Evolutionary conservation across 768 basidiomycete genomes (phyloP), one percentile per base, ranked within the genome.

Genomic region (Boletus huronensis): DNA sequence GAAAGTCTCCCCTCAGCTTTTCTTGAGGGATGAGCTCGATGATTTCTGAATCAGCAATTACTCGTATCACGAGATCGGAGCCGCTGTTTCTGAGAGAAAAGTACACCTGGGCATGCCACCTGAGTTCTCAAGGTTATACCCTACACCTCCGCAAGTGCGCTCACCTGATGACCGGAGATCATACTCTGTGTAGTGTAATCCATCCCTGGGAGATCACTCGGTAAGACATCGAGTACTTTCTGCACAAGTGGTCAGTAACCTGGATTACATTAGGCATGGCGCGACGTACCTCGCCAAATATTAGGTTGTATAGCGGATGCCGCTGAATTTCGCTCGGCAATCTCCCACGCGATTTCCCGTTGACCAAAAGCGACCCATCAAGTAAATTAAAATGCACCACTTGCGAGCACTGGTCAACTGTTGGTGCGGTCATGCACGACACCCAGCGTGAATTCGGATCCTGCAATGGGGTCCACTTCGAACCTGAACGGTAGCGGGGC

Each of bases 1-100:
- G 72, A 9, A 73, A 13, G 50, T 74, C 73, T 2, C 53, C 57
- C 2, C 9, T 16, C 6, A 72, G 34, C 38, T 44, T 61, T 9
- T 59, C 44, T 5, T 48, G 61, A 13, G 72, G 67, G 34, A 72
- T 55, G 17, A 72, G 55, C 38, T 71, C 53, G 1, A 67, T 36
- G 13, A 51, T 34, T n/a, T 56, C 43, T 2, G 60, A 25, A 9
- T 34, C 19, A 13, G 5, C 8, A 17, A 5, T 58, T 5, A 63
- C 63, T 45, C 36, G 48, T 39, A 71, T 62, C 14, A 66, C 38
- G 19, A 70, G 58, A 10, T 61, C 52, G 2, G 43, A 19, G 0
- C 29, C 13, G 7, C 51, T 42, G 6, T 53, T 17, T 34, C 46
- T 53, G 13, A 66, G 55, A 10, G 60, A 52, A 47, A 72, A 70